Conservation (phyloP, 2,329 filamentous ascomycete species). For the Furcasterigmium sp. region DNA sequence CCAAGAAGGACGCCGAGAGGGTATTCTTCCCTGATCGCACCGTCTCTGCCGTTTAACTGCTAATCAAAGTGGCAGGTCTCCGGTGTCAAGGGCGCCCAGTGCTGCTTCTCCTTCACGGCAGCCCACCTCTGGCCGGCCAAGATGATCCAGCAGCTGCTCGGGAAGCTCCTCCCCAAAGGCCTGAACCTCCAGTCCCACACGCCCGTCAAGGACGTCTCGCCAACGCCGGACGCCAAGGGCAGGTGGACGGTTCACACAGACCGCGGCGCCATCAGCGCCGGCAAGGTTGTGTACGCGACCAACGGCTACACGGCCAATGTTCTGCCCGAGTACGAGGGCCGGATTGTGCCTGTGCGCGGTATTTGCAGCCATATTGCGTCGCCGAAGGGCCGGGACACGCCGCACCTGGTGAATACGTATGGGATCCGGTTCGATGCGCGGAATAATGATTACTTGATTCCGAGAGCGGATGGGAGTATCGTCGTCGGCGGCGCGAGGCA, state of each 20-base stretch:
- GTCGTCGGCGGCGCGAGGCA: constrained; percentile 21
- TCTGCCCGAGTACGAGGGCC: constrained; percentile 12
- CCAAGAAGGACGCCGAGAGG: constrained; percentile 1
- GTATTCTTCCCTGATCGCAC: too few relatives aligned
- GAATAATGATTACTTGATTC: constrained; percentile 32
- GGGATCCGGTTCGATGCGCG: constrained; percentile 14
- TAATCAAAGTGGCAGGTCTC: not conserved
- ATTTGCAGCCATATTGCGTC: constrained; percentile 23
- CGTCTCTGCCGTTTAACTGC: too few relatives aligned
- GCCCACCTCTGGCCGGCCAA: constrained; percentile 1
- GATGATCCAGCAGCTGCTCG: not conserved
- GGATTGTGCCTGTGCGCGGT: constrained; percentile 59
- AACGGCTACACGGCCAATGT: constrained; percentile 18
- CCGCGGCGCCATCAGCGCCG: constrained; percentile 12
- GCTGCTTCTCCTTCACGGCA: not conserved
- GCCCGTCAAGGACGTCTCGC: constrained; percentile 2
- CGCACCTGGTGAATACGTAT: constrained; percentile 18
- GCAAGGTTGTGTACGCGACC: constrained; percentile 21
- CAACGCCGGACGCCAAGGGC: not conserved
- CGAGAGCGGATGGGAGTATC: constrained; percentile 31
- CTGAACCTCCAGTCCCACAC: constrained; percentile 11
- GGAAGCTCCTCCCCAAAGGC: not conserved
- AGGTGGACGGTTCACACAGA: constrained; percentile 9
- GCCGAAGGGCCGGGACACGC: constrained; percentile 12
- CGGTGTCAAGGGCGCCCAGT: not conserved